phyloP scores from a whole-genome alignment of 805 yeast genomes.

The Myxozyma neglecta region DNA sequence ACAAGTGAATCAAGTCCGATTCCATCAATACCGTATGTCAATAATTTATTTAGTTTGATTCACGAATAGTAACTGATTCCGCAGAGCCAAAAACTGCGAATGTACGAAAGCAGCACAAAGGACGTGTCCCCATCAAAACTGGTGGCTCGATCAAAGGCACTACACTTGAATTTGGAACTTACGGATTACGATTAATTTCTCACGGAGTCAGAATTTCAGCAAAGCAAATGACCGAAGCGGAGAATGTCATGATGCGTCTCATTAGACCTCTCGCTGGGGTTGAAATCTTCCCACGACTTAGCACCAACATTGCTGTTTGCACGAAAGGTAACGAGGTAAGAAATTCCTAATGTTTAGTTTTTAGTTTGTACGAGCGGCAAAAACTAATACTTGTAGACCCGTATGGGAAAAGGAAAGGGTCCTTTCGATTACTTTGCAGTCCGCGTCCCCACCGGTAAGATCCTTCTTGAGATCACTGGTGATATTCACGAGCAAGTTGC shows the following conservation, averaged over 20 bases:
- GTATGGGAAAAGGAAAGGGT: constrained; percentile 99
- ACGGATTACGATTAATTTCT: constrained; percentile 83
- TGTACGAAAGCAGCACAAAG: constrained; percentile 80
- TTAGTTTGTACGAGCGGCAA: neutral
- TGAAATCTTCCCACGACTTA: constrained; percentile 72
- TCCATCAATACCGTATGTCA: constrained; percentile 47
- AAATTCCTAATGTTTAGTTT: neutral
- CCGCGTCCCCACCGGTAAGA: constrained; percentile 93
- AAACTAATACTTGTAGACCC: constrained; percentile 47
- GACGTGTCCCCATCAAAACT: constrained; percentile 88
- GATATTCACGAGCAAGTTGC: constrained; percentile 85
- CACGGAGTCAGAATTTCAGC: constrained; percentile 86
- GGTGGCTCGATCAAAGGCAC: constrained; percentile 94
- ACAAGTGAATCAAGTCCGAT: constrained; percentile 19
- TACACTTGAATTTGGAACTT: constrained; percentile 73
- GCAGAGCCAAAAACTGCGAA: constrained; percentile 61
- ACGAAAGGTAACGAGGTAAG: constrained; percentile 83
- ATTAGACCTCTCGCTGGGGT: constrained; percentile 73
- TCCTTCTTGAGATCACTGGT: constrained; percentile 78
- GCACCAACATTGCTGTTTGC: constrained; percentile 86
- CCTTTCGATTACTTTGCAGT: constrained; percentile 96
- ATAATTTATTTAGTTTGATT: neutral
- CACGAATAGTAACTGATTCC: neutral
- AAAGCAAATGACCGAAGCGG: constrained; percentile 87
- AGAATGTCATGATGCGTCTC: constrained; percentile 76